phyloP scores from a whole-genome alignment of 106 monocot genomes.

The Xerophyta viscosa region DNA sequence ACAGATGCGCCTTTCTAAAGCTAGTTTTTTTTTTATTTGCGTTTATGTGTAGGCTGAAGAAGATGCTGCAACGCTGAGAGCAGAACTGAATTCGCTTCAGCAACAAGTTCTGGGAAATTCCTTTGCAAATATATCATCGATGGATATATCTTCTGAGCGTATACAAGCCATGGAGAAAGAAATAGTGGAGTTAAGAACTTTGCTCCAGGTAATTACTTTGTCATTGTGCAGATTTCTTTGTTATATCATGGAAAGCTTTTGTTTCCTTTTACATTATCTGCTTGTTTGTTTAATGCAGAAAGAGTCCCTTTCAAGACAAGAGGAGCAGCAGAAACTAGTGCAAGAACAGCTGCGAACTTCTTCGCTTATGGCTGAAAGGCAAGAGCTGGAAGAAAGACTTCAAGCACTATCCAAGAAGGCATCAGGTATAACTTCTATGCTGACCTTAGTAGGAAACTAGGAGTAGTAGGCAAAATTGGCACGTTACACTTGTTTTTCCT shows the following conservation, averaged over 20 bases:
- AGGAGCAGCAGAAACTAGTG: conserved; percentile 57
- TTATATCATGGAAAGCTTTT: background rate
- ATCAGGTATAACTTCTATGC: conserved; percentile 39
- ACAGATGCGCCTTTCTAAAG: too few species aligned
- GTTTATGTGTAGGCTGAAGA: conserved; percentile 99
- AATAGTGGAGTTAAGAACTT: conserved; percentile 55
- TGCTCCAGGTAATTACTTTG: conserved; percentile 40
- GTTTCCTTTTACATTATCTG: conserved; percentile 8
- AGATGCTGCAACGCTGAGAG: conserved; percentile 91
- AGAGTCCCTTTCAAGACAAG: conserved; percentile 48
- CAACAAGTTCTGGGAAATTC: conserved; percentile 46
- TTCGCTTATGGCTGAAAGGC: conserved; percentile 57
- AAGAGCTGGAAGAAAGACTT: conserved; percentile 67
- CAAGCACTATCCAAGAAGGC: conserved; percentile 45
- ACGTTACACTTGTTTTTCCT: too few species aligned
- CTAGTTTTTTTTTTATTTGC: too few species aligned
- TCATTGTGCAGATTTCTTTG: background rate
- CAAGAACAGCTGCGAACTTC: conserved; percentile 50
- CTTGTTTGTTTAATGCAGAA: conserved; percentile 26
- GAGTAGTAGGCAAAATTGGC: too few species aligned
- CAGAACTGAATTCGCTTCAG: conserved; percentile 77
- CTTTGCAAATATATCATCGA: conserved; percentile 26
- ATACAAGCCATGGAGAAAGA: conserved; percentile 60
- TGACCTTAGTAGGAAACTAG: too few species aligned
- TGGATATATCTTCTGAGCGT: conserved; percentile 27